phyloP scores from a whole-genome alignment of 1,284 basidiomycete genomes.

The Apiotrichum laibachii region DNA sequence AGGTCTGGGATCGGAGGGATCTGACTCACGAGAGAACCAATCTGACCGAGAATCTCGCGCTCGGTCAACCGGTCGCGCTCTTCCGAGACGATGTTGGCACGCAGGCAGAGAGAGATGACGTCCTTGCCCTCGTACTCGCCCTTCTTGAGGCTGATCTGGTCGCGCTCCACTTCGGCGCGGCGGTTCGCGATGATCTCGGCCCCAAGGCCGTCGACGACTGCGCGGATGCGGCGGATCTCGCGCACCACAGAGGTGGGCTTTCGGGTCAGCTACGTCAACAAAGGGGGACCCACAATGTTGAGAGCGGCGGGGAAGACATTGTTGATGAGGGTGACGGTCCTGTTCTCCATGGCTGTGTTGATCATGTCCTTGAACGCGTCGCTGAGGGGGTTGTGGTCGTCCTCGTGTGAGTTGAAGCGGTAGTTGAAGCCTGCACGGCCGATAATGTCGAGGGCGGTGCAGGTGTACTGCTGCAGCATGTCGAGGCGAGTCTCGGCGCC shows the following conservation, averaged over 20 bases:
- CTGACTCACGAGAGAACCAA: slow-evolving; percentile 67
- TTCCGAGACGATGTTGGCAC: slow-evolving; percentile 60
- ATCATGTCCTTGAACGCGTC: slow-evolving; percentile 60
- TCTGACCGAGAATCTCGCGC: slow-evolving; percentile 68
- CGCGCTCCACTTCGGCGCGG: slow-evolving; percentile 26
- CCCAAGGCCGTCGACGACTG: slow-evolving; percentile 8
- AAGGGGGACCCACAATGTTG: not conserved
- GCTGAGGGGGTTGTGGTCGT: slow-evolving; percentile 58
- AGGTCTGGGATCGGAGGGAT: too few relatives aligned
- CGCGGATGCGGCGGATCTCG: not conserved
- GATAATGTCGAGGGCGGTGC: slow-evolving; percentile 68
- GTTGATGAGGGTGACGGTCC: slow-evolving; percentile 14
- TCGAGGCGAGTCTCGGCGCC: slow-evolving; percentile 53
- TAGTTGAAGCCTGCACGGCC: slow-evolving; percentile 70
- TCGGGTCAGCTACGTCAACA: not conserved
- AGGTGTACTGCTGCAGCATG: slow-evolving; percentile 61
- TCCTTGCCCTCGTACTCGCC: slow-evolving; percentile 55
- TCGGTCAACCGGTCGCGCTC: slow-evolving; percentile 61
- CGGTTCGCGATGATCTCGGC: slow-evolving; percentile 33
- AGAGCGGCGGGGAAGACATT: slow-evolving; percentile 15
- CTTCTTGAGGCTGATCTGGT: slow-evolving; percentile 40
- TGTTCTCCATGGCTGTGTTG: slow-evolving; percentile 51
- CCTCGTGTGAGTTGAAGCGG: slow-evolving; percentile 56
- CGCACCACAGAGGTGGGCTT: slow-evolving; percentile 8
- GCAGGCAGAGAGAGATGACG: slow-evolving; percentile 53